These are phyloP conservation scores for Ustilago nuda DNA, from an alignment of 1,284 basidiomycete species.

Conservation along the genomic window DNA sequence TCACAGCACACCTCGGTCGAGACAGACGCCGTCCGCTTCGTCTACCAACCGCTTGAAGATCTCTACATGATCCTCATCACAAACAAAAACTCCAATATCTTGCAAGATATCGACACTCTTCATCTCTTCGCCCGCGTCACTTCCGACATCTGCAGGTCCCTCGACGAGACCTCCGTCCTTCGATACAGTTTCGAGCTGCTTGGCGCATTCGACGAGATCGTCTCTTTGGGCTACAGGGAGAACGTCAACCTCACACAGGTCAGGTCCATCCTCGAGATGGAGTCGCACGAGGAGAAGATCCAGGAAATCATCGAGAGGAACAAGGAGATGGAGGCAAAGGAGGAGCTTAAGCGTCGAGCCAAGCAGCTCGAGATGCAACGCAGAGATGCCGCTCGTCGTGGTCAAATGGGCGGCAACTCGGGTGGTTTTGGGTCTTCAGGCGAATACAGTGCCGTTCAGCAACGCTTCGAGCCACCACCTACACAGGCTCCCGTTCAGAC, in stretches of 20 bases:
- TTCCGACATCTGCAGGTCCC: conserved; percentile 80
- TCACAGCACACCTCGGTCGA: conserved; percentile 91
- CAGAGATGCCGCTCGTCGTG: conserved; percentile 71
- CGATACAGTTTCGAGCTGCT: conserved; percentile 94
- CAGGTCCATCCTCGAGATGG: conserved; percentile 93
- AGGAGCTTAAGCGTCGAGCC: conserved; percentile 96
- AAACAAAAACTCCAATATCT: conserved; percentile 96
- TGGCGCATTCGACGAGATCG: conserved; percentile 96
- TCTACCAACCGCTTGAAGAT: conserved; percentile 98
- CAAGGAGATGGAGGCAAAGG: conserved; percentile 99
- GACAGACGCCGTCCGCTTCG: conserved; percentile 77
- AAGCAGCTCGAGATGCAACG: conserved; percentile 99
- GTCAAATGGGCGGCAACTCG: conserved; percentile 45
- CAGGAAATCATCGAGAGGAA: conserved; percentile 99
- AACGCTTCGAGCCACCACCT: conserved; percentile 58
- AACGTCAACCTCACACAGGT: conserved; percentile 92
- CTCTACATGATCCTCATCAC: conserved; percentile 98
- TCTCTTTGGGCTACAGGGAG: conserved; percentile 93
- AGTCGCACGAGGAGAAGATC: conserved; percentile 99
- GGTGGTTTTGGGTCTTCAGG: conserved; percentile 51
- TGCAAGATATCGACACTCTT: conserved; percentile 97
- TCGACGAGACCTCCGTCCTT: conserved; percentile 89
- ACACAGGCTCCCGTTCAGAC: conserved; percentile 58
- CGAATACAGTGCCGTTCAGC: conserved; percentile 35
- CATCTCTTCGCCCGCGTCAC: conserved; percentile 94